Percentiles rank a stretch among this genome's conserved stretches.
These are phyloP conservation scores for Zopfochytrium polystomum DNA, from an alignment of 371 early-diverging fungal genomes.

Conservation along the genomic window DNA sequence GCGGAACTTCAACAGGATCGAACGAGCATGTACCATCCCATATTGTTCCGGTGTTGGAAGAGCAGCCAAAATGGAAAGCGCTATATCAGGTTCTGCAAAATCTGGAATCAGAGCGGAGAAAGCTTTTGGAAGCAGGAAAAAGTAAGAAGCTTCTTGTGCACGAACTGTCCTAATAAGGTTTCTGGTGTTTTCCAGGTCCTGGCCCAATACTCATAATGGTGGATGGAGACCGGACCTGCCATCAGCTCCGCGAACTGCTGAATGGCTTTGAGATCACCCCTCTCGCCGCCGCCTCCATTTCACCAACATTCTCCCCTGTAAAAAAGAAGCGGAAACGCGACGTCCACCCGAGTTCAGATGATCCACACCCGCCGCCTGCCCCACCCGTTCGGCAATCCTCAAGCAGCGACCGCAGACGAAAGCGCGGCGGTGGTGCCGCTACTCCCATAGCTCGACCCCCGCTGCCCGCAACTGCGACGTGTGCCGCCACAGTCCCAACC, in stretches of 20 bases:
- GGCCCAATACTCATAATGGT: conserved; percentile 66
- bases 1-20: not conserved
- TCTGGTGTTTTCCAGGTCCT: too few species aligned
- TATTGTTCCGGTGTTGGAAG: conserved; percentile 74
- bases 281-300: conserved; percentile 9
- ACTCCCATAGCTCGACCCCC: not conserved
- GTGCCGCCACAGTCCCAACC: conserved; percentile 16
- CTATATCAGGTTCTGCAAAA: too few species aligned
- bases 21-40: conserved; percentile 53
- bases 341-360: too few species aligned
- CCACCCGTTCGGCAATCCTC: too few species aligned
- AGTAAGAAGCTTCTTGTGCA: too few species aligned
- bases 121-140: too few species aligned
- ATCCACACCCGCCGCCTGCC: too few species aligned
- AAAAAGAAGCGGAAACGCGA: too few species aligned
- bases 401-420: conserved; percentile 45
- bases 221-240: conserved; percentile 63
- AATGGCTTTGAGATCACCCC: conserved; percentile 2
- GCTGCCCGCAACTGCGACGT: conserved; percentile 40
- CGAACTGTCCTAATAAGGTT: too few species aligned
- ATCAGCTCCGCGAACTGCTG: conserved; percentile 55
- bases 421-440: conserved; percentile 3
- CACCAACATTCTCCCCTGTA: too few species aligned
- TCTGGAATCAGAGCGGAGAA: too few species aligned
- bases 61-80: conserved; percentile 87